These are phyloP conservation scores for Aspergillus haitiensis DNA, from an alignment of 495 filamentous ascomycete species.

Conservation along the genomic window DNA sequence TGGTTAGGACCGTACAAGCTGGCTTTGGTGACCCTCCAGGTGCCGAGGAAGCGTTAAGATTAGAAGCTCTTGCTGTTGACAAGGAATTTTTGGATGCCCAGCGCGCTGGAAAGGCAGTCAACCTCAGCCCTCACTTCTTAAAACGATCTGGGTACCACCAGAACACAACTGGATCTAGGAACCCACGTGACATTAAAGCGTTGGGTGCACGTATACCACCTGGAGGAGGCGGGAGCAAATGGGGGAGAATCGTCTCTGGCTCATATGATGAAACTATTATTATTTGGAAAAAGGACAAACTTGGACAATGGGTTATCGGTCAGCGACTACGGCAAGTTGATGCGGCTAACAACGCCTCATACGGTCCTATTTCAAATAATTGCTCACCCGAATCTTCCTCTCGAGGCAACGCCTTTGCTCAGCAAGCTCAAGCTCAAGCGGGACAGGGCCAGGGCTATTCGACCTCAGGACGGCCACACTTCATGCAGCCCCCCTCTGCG, in stretches of 20 bases:
- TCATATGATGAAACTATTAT: conserved; percentile 95
- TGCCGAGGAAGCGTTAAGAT: conserved; percentile 66
- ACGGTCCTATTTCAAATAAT: conserved; percentile 22
- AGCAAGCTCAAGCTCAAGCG: conserved; percentile 12
- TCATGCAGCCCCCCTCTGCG: background rate
- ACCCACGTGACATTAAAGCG: conserved; percentile 73
- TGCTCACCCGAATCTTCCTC: conserved; percentile 24
- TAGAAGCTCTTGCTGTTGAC: conserved; percentile 72
- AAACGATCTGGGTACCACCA: conserved; percentile 52
- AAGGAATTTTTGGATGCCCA: conserved; percentile 68
- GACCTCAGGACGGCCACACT: background rate
- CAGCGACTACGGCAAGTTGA: conserved; percentile 70
- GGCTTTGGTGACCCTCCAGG: conserved; percentile 88
- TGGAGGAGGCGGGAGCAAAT: conserved; percentile 80
- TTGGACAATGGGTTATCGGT: conserved; percentile 76
- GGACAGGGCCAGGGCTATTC: conserved; percentile 4
- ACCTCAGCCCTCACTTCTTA: conserved; percentile 38
- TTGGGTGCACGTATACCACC: conserved; percentile 82
- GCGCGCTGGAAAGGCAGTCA: conserved; percentile 54
- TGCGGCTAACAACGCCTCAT: conserved; percentile 49
- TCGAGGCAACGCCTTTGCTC: conserved; percentile 30
- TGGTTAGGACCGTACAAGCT: conserved; percentile 93
- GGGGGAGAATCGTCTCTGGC: conserved; percentile 88
- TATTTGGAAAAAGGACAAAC: conserved; percentile 82
- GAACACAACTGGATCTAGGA: conserved; percentile 71